phyloP scores from a whole-genome alignment of 495 filamentous ascomycete genomes.

The Glarea lozoyensis region DNA sequence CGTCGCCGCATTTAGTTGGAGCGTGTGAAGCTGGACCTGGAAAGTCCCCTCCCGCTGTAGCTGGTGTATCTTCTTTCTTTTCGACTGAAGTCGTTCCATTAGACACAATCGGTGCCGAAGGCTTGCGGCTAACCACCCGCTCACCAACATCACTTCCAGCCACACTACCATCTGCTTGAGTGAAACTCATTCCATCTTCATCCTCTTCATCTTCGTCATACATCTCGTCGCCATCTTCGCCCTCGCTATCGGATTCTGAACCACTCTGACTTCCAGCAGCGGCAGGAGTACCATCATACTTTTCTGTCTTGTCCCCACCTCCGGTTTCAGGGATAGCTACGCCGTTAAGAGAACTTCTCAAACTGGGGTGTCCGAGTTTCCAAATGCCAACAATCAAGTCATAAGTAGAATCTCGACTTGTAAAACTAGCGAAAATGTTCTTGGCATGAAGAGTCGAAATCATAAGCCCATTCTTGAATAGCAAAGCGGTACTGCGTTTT shows the following conservation, averaged over 20 bases:
- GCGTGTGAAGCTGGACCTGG: slow-evolving; percentile 79
- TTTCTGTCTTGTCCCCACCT: slow-evolving; percentile 83
- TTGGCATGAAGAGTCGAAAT: slow-evolving; percentile 93
- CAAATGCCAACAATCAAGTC: slow-evolving; percentile 96
- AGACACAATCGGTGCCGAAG: slow-evolving; percentile 50
- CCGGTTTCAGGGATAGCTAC: slow-evolving; percentile 70
- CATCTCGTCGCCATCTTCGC: slow-evolving; percentile 57
- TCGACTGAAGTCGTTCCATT: slow-evolving; percentile 40
- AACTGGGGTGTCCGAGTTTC: slow-evolving; percentile 87
- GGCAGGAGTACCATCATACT: slow-evolving; percentile 50
- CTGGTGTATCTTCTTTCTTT: slow-evolving; percentile 43
- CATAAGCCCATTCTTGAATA: slow-evolving; percentile 96
- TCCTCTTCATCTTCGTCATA: slow-evolving; percentile 73
- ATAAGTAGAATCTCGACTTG: slow-evolving; percentile 91
- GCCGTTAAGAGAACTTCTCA: slow-evolving; percentile 83
- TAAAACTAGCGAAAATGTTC: slow-evolving; percentile 90
- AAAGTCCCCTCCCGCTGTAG: slow-evolving; percentile 56
- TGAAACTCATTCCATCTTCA: slow-evolving; percentile 44
- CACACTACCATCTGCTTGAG: slow-evolving; percentile 49
- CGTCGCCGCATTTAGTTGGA: slow-evolving; percentile 76
- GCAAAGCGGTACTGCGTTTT: slow-evolving; percentile 89
- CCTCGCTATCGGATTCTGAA: slow-evolving; percentile 52
- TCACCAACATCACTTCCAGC: slow-evolving; percentile 53
- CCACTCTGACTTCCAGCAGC: slow-evolving; percentile 31
- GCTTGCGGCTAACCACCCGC: slow-evolving; percentile 52